Conservation (phyloP, 768 basidiomycete species). For the Pulveroboletus sp. region DNA sequence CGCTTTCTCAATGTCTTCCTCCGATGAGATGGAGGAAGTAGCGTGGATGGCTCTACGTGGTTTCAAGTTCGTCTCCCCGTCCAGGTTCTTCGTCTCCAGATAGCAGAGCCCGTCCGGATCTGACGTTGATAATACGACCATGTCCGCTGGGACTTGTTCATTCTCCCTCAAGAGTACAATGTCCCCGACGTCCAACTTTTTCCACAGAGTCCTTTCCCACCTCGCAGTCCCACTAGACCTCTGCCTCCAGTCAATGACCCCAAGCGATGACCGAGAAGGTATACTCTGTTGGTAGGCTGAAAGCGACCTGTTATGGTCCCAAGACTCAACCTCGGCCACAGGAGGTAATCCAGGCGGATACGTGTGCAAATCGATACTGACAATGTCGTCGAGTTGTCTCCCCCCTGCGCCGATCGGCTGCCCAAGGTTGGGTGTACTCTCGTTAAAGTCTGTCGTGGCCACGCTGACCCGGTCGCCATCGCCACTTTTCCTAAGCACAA, state of each 20-base stretch:
- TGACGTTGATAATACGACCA: constrained; percentile 87
- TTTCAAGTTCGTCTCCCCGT: constrained; percentile 97
- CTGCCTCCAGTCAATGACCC: constrained; percentile 80
- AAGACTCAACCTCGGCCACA: constrained; percentile 31
- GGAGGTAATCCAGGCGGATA: constrained; percentile 49
- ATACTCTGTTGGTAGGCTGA: constrained; percentile 52
- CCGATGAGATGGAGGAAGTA: constrained; percentile 69
- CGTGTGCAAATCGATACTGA: constrained; percentile 59
- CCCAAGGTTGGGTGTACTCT: constrained; percentile 39
- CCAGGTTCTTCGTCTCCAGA: constrained; percentile 96
- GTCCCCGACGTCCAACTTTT: constrained; percentile 98
- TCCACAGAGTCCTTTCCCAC: constrained; percentile 98
- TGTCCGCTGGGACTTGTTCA: constrained; percentile 95
- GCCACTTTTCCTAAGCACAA: constrained; percentile 49
- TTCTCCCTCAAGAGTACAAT: constrained; percentile 86
- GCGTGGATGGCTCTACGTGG: constrained; percentile 71
- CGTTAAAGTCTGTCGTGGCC: constrained; percentile 41
- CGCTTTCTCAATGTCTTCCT: constrained; percentile 87
- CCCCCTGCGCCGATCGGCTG: constrained; percentile 40
- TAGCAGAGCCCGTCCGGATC: constrained; percentile 91
- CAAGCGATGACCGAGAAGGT: constrained; percentile 51
- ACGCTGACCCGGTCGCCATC: constrained; percentile 36
- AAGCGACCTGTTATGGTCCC: constrained; percentile 37
- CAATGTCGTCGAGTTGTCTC: constrained; percentile 60
- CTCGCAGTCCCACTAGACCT: constrained; percentile 63